Base-by-base conservation (phyloP, 768 basidiomycete genomes). In the Clavulina sp. region DNA sequence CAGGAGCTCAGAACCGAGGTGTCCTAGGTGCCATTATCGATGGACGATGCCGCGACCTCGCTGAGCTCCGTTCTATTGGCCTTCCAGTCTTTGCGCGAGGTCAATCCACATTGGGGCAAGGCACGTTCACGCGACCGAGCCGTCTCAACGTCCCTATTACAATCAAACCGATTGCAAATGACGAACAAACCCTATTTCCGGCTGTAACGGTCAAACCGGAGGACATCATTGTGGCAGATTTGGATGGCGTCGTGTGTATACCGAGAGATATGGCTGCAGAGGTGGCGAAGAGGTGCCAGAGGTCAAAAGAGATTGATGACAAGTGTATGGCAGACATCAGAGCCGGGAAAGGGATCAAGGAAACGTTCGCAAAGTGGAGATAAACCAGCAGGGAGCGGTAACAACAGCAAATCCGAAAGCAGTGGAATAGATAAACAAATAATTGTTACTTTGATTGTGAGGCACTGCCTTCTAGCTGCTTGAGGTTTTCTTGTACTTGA, bases 171-270 rank as follows among this genome's bases (percentile, higher is more conserved):
- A 63, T 63, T 19, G 57, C 63, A 0, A 24, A 46, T 9, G 67
- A 62, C 32, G 59, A 58, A 13, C 54, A 60, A 61, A 5, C 78
- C 83, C 57, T 73, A 77, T 60, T 59, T 26, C 52, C 57, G 2
- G 55, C 74, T 0, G 70, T 78, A 7, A 70, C 59, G 2, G 71
- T 93, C 4, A 61, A 74, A 18, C 81, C 89, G 2, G 83, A 80
- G 2, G 89, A 92, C 62, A 75, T 80, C 72, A 73, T 93, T 46
- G 63, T 91, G n/a, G 87, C 79, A 24, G 91, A 95, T 63, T 73
- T 78, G 52, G 84, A 95, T 61, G 89, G 92, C 1, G 85, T 92
- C 1, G 84, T 96, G 2, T 84, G 79, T 58, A 74, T 93, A 26
- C 80, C 86, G 2, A 65, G 62, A 31, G 67, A 64, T 2, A 56